A percentile compares a stretch with the other conserved stretches of the same genome.
These are phyloP conservation scores for Rhodocollybia butyracea DNA, from an alignment of 768 basidiomycete species.

Conservation along the genomic window DNA sequence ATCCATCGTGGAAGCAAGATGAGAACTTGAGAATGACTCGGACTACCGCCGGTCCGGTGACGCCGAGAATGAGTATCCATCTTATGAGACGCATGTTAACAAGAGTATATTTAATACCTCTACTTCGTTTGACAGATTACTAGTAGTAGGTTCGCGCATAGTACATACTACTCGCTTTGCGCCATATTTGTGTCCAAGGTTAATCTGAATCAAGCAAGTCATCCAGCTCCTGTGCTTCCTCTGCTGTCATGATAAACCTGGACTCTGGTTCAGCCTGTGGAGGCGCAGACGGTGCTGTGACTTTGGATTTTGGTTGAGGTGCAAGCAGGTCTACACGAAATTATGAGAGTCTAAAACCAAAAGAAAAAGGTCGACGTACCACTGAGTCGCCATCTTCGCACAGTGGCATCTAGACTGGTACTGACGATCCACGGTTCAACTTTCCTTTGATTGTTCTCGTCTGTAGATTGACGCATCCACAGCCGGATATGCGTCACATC, in stretches of 20 bases:
- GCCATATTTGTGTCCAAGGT: no score
- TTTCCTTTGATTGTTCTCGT: constrained; percentile 38
- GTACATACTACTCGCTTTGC: no score
- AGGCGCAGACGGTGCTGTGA: constrained; percentile 11
- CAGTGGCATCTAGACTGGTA: constrained; percentile 80
- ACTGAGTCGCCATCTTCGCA: constrained; percentile 80
- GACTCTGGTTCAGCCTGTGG: constrained; percentile 19
- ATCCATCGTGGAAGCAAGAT: constrained; percentile 45
- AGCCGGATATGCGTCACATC: constrained; percentile 75
- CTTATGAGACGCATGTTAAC: no score
- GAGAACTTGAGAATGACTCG: constrained; percentile 1
- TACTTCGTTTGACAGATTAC: no score
- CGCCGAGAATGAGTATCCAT: no score
- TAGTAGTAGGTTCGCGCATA: no score
- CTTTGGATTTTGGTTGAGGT: constrained; percentile 21
- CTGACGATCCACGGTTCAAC: constrained; percentile 82
- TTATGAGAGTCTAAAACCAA: neutral
- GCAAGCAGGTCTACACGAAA: constrained; percentile 36
- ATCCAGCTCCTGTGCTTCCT: constrained; percentile 87
- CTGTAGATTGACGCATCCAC: constrained; percentile 57
- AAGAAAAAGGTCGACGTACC: constrained; percentile 34
- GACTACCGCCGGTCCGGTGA: no score
- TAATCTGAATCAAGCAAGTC: constrained; percentile 54
- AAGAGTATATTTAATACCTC: no score
- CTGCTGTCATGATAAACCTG: constrained; percentile 67